A percentile compares a stretch with the other conserved stretches of the same genome.
Conservation (phyloP, 1,284 basidiomycete genomes). For the Ustilago shanxiensis region DNA sequence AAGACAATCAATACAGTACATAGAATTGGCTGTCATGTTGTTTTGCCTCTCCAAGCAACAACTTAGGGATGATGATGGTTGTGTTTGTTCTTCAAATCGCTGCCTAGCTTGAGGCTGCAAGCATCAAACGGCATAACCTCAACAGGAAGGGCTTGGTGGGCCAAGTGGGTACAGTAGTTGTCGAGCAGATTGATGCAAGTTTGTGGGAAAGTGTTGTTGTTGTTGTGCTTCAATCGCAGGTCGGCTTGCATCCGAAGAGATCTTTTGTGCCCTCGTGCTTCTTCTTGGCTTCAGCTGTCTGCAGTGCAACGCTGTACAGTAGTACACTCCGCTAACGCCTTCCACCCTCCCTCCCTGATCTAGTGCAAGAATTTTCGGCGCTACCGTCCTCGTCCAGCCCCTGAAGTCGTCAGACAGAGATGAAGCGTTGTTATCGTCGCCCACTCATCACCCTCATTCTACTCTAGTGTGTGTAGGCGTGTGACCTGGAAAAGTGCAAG, state of each 20-base stretch:
- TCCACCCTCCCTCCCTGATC: not conserved
- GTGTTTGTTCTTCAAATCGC: no score
- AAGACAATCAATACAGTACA: no score
- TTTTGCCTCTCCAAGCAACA: not conserved
- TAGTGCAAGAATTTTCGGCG: not conserved
- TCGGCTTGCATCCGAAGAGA: constrained; percentile 35
- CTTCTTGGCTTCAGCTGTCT: no score
- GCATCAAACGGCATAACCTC: not conserved
- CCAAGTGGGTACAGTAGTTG: no score
- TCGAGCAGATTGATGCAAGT: no score
- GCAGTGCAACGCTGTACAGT: not conserved
- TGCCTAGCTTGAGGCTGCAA: not conserved
- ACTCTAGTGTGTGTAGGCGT: not conserved
- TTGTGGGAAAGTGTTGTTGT: no score
- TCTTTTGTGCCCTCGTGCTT: not conserved
- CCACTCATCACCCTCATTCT: not conserved
- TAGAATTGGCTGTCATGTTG: not conserved
- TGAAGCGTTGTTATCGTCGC: not conserved
- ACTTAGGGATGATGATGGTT: not conserved
- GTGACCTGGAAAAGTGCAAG: constrained; percentile 2
- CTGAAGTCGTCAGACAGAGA: constrained; percentile 9
- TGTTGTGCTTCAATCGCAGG: not conserved
- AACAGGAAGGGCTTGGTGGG: not conserved
- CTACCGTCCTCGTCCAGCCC: not conserved
- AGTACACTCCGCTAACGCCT: constrained; percentile 13